Evolutionary conservation across 208 protist species (phyloP).

Genomic region (Acanthamoeba triangularis): DNA sequence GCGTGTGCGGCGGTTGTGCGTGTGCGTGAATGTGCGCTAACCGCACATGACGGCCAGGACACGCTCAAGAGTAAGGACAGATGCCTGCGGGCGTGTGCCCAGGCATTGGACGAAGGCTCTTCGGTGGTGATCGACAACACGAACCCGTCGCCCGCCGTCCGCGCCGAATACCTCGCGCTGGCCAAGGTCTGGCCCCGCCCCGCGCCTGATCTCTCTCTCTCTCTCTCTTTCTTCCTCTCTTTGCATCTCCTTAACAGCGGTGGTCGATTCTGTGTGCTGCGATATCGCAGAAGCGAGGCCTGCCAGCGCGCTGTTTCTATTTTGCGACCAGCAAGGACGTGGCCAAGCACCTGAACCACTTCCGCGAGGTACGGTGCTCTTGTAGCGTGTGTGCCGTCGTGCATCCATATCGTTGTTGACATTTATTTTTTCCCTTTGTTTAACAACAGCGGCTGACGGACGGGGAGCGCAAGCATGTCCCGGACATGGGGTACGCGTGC

Average conservation of each 20-base stretch:
- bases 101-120: slow-evolving; percentile 88
- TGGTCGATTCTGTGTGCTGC: neutral
- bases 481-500: slow-evolving; percentile 8
- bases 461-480: slow-evolving; percentile 14
- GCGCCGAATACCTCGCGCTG: slow-evolving; percentile 90
- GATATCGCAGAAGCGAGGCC: neutral
- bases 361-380: slow-evolving; percentile 79
- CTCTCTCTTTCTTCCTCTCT: neutral
- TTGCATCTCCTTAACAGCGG: neutral
- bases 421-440: too few relatives aligned
- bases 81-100: slow-evolving; percentile 87
- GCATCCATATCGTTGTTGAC: too few relatives aligned
- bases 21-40: neutral
- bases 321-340: slow-evolving; percentile 89
- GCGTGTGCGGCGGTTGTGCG: neutral
- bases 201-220: neutral
- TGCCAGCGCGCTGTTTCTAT: slow-evolving; percentile 91
- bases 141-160: slow-evolving; percentile 89
- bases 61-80: slow-evolving; percentile 91
- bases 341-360: slow-evolving; percentile 92
- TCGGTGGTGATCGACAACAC: slow-evolving; percentile 96
- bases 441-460: slow-evolving; percentile 42
- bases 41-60: slow-evolving; percentile 85
- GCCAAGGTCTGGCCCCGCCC: slow-evolving; percentile 66
- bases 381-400: too few relatives aligned